Evolutionary conservation across 345 rosid species (phyloP).

Genomic region (Eutrema japonicum): DNA sequence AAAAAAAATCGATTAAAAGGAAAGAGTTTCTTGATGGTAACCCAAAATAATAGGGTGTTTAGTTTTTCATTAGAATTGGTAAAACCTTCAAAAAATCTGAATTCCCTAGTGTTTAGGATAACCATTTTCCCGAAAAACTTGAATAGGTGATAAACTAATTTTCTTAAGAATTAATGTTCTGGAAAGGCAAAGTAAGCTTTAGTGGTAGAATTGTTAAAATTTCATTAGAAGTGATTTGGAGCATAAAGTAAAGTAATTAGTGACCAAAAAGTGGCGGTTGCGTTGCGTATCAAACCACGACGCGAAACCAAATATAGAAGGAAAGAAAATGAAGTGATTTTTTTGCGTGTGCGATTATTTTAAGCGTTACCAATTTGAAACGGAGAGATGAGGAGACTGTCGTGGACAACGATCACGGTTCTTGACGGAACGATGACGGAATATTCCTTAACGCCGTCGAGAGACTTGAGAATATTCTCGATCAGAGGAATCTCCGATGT

Average conservation of each 20-base stretch:
- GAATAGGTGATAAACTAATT: not conserved
- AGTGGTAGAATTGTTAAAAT: not conserved
- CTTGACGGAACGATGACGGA: conserved; percentile 77
- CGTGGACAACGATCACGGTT: conserved; percentile 93
- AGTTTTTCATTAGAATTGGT: conserved; percentile 6
- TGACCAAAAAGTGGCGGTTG: conserved; percentile 9
- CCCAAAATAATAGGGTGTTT: not conserved
- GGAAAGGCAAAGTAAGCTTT: conserved; percentile 18
- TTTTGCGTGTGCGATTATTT: not conserved
- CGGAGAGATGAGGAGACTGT: conserved; percentile 64
- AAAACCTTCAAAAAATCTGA: not conserved
- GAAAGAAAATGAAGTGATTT: not conserved
- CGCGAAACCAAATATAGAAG: not conserved
- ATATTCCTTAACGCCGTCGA: conserved; percentile 68
- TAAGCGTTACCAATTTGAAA: conserved; percentile 68
- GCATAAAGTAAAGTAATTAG: not conserved
- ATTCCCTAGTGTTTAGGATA: not conserved
- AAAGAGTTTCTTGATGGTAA: not conserved
- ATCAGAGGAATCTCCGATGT: conserved; percentile 81
- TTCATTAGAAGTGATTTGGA: conserved; percentile 3
- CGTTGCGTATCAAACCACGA: conserved; percentile 18
- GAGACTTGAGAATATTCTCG: conserved; percentile 67
- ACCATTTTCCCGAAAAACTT: not conserved
- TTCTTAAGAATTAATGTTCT: not conserved
- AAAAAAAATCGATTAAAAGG: not conserved